These are phyloP conservation scores for Sungouiella blattae DNA, from an alignment of 805 yeast species.

Conservation along the genomic window DNA sequence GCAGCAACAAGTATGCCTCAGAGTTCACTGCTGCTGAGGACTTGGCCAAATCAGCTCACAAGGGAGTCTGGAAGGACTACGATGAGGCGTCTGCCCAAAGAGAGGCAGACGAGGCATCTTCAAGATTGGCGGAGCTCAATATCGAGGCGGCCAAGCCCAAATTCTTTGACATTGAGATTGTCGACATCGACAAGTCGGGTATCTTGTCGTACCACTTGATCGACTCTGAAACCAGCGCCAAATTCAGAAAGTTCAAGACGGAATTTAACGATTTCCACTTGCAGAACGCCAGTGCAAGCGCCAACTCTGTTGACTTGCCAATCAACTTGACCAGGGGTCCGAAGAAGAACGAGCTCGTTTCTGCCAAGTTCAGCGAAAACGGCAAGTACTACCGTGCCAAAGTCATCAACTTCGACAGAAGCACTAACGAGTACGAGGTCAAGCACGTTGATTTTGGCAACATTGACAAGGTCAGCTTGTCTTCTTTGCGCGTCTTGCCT, in stretches of 20 bases:
- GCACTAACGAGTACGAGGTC: slow-evolving; percentile 43
- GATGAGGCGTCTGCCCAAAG: slow-evolving; percentile 40
- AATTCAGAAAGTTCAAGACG: slow-evolving; percentile 43
- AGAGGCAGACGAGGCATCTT: slow-evolving; percentile 21
- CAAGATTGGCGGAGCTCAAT: slow-evolving; percentile 17
- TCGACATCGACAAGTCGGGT: slow-evolving; percentile 45
- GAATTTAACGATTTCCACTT: slow-evolving; percentile 44
- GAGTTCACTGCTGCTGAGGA: slow-evolving; percentile 62
- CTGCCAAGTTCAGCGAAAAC: slow-evolving; percentile 50
- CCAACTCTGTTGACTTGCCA: slow-evolving; percentile 35
- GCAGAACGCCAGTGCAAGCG: slow-evolving; percentile 34
- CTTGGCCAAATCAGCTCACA: slow-evolving; percentile 48
- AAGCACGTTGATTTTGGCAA: slow-evolving; percentile 64
- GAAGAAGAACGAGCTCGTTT: slow-evolving; percentile 56
- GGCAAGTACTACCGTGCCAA: slow-evolving; percentile 59
- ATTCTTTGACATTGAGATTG: slow-evolving; percentile 52
- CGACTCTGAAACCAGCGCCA: slow-evolving; percentile 33
- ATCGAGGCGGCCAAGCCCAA: slow-evolving; percentile 33
- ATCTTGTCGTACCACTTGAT: slow-evolving; percentile 44
- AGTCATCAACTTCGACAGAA: slow-evolving; percentile 45
- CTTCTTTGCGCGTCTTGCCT: slow-evolving; percentile 52
- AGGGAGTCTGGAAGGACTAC: slow-evolving; percentile 69
- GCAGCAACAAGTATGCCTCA: slow-evolving; percentile 50
- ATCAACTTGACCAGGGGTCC: slow-evolving; percentile 38
- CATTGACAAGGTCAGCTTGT: slow-evolving; percentile 40